A percentile compares a stretch with the other conserved stretches of the same genome.
These are phyloP conservation scores for Acer yangbiense DNA, from an alignment of 345 rosid genomes.

Conservation along the genomic window DNA sequence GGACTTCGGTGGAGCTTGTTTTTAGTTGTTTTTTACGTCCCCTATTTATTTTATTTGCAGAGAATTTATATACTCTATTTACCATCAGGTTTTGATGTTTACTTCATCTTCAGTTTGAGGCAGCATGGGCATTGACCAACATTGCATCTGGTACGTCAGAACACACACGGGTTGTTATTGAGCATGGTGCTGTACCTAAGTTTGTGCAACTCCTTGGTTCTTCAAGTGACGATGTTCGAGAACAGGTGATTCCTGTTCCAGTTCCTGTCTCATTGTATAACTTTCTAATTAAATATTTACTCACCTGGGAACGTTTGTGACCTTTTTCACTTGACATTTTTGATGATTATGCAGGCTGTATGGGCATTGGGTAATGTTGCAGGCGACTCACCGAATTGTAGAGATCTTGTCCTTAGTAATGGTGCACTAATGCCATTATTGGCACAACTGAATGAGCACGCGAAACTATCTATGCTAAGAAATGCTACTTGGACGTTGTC, in stretches of 20 bases:
- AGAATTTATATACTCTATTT: not conserved
- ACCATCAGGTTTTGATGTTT: conserved; percentile 10
- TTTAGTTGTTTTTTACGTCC: not conserved
- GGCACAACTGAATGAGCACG: conserved; percentile 48
- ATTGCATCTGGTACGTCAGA: conserved; percentile 41
- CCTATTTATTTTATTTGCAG: not conserved
- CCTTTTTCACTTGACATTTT: not conserved
- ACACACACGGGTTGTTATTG: conserved; percentile 36
- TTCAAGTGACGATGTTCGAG: conserved; percentile 39
- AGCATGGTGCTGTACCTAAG: conserved; percentile 39
- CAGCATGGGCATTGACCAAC: conserved; percentile 41
- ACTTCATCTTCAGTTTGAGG: conserved; percentile 33
- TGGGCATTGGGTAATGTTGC: conserved; percentile 75
- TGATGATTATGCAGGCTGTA: conserved; percentile 40
- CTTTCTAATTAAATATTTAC: not conserved
- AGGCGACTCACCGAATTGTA: conserved; percentile 57
- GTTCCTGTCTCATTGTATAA: not conserved
- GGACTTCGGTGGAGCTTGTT: not conserved
- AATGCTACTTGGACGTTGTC: conserved; percentile 69
- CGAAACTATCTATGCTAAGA: conserved; percentile 59
- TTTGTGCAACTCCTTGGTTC: conserved; percentile 36
- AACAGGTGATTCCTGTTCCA: conserved; percentile 27
- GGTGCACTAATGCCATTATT: conserved; percentile 58
- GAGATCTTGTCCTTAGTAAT: conserved; percentile 56
- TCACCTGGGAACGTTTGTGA: not conserved